Evolutionary conservation across 148 eudicot genomes (phyloP), one percentile per base, ranked within the genome.

Genomic region (Persicaria tinctoria): DNA sequence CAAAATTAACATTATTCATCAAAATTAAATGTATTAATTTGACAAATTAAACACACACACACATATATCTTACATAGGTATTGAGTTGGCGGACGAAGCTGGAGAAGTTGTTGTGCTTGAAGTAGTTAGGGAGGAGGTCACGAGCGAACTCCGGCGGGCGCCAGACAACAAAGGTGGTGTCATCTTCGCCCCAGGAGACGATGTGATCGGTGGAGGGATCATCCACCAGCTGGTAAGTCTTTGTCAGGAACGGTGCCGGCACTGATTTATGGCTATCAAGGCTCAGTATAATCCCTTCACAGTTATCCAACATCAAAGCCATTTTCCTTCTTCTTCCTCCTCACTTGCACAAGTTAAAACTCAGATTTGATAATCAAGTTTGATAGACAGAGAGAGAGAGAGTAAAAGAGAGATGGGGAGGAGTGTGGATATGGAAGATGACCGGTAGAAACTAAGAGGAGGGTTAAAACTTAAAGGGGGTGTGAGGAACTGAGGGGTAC

Each of bases 101-200:
- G n/a, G 93, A 87, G 83, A 87, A 89, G 73, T 89, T 89, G 79
- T 89, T 89, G 56, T 89, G 93, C 86, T 89, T 89, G 82, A 88
- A 90, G 75, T 84, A 90, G 46, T 88, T 90, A 13, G 95, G 89
- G 16, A 86, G 89, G 51, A 90, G 82, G 72, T 93, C 98, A 14
- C 98, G 90, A 0, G 98, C 97, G 76, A 93, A 93, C 80, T 93
- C 98, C 0, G 98, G 91, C 0, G 98, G 98, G 1, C 97, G 90
- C 98, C 97, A 89, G 1, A 93, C 98, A 27, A 91, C 84, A 55
- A 93, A 93, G 13, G 97, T 91, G 68, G 93, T 10, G 76, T 88
- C 87, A 44, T 91, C 98, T 32, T 93, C 97, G 0, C 94, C 94
- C 98, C 97, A 93, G 3, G 98, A 93, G 38, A 93, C 94, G 2